These are phyloP conservation scores for Alternaria arborescens DNA, from an alignment of 2,329 filamentous ascomycete species.

Conservation along the genomic window DNA sequence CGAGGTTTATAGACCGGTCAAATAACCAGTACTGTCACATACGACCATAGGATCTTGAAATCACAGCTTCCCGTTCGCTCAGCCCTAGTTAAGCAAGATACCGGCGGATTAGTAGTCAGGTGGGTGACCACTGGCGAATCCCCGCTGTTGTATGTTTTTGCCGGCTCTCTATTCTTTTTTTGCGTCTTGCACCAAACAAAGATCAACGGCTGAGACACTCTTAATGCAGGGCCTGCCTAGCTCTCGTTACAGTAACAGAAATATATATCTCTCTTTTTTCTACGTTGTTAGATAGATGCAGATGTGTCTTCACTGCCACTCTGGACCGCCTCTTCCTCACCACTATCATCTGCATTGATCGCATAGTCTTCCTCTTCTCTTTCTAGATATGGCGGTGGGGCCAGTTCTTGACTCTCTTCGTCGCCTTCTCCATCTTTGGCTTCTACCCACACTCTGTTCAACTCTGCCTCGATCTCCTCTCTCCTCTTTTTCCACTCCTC, in stretches of 20 bases:
- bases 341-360: neutral
- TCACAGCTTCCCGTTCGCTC: constrained; percentile 3
- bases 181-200: neutral
- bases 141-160: constrained; percentile 8
- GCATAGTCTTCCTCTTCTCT: constrained; percentile 7
- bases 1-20: neutral
- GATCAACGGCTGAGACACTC: neutral
- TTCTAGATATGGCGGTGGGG: constrained; percentile 49
- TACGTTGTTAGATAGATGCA: neutral
- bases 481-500: constrained; percentile 82
- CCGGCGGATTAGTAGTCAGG: neutral
- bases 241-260: neutral
- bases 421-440: neutral
- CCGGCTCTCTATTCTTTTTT: neutral
- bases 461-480: constrained; percentile 82
- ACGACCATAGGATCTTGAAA: neutral
- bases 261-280: neutral
- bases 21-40: neutral
- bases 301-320: neutral
- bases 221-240: neutral
- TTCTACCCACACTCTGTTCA: constrained; percentile 70
- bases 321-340: neutral
- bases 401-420: constrained; percentile 49
- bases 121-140: neutral
- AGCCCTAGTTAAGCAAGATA: neutral